A percentile compares a stretch with the other conserved stretches of the same genome.
phyloP scores from a whole-genome alignment of 768 basidiomycete genomes.

The Gloeostereum incarnatum region DNA sequence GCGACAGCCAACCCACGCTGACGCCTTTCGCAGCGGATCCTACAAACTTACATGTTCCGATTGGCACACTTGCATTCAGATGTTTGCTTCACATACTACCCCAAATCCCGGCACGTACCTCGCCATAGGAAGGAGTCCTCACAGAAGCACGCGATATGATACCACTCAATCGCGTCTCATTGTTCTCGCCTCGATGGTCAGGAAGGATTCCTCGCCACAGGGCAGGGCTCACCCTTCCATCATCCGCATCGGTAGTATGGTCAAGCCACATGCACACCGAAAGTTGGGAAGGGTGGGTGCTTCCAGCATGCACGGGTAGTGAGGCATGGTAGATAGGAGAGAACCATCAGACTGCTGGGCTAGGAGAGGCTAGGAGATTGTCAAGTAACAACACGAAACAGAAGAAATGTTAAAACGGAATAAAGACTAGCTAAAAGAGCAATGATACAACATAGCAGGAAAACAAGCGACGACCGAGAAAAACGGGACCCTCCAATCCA shows the following conservation, averaged over 20 bases:
- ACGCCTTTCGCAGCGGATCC: too few species aligned
- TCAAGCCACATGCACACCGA: conserved; percentile 5
- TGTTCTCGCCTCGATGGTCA: conserved; percentile 17
- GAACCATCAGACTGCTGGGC: too few species aligned
- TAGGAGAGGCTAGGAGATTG: too few species aligned
- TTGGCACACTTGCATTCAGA: conserved; percentile 9
- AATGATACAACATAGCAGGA: neutral
- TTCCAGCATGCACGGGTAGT: neutral
- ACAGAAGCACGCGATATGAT: conserved; percentile 51
- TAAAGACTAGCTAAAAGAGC: neutral
- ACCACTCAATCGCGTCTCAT: conserved; percentile 39
- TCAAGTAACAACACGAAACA: neutral
- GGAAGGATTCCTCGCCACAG: conserved; percentile 5
- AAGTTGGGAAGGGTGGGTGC: neutral
- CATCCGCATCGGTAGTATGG: conserved; percentile 4
- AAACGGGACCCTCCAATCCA: neutral
- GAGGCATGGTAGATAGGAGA: neutral
- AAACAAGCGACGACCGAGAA: neutral
- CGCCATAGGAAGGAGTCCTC: conserved; percentile 77
- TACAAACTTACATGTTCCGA: too few species aligned
- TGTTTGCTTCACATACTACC: conserved; percentile 84
- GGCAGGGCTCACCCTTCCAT: conserved; percentile 6
- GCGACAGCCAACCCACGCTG: too few species aligned
- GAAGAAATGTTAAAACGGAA: neutral
- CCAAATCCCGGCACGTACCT: conserved; percentile 65